These are phyloP conservation scores for Zoysia pacifica DNA, from an alignment of 176 grass and related monocot species.

Conservation along the genomic window DNA sequence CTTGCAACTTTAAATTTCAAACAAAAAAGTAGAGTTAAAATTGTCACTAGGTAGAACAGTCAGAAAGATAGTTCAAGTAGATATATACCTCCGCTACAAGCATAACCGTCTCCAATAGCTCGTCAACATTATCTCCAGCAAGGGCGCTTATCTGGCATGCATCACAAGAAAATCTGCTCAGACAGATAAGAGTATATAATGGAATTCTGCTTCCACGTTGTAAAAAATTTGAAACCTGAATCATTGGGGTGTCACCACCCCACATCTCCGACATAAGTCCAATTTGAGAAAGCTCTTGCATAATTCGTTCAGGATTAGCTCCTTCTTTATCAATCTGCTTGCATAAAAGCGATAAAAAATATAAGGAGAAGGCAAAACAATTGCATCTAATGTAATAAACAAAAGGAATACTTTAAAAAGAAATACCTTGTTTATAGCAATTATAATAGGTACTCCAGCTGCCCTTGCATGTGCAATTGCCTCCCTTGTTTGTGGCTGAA, in stretches of 20 bases:
- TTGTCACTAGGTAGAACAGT: conserved; percentile 22
- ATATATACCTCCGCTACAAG: conserved; percentile 86
- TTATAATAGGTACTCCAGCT: conserved; percentile 88
- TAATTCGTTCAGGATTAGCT: conserved; percentile 78
- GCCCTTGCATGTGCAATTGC: conserved; percentile 98
- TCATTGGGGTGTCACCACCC: conserved; percentile 92
- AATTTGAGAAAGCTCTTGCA: conserved; percentile 93
- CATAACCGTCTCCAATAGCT: conserved; percentile 93
- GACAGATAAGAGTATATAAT: conserved; percentile 38
- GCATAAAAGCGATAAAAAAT: conserved; percentile 31
- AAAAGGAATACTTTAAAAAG: conserved; percentile 39
- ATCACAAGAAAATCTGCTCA: conserved; percentile 43
- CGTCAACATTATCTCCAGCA: conserved; percentile 87
- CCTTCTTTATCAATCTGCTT: conserved; percentile 91
- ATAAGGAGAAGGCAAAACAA: conserved; percentile 7
- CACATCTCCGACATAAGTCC: conserved; percentile 92
- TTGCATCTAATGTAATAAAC: neutral
- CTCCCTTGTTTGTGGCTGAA: conserved; percentile 89
- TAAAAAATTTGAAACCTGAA: conserved; percentile 65
- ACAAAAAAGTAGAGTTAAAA: conserved; percentile 36
- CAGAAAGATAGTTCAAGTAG: conserved; percentile 28
- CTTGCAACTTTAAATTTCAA: conserved; percentile 79
- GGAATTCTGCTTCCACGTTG: conserved; percentile 31
- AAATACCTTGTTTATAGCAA: conserved; percentile 88
- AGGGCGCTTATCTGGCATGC: conserved; percentile 86